Conservation (phyloP, 2,329 filamentous ascomycete species). For the Macroventuria anomochaeta region DNA sequence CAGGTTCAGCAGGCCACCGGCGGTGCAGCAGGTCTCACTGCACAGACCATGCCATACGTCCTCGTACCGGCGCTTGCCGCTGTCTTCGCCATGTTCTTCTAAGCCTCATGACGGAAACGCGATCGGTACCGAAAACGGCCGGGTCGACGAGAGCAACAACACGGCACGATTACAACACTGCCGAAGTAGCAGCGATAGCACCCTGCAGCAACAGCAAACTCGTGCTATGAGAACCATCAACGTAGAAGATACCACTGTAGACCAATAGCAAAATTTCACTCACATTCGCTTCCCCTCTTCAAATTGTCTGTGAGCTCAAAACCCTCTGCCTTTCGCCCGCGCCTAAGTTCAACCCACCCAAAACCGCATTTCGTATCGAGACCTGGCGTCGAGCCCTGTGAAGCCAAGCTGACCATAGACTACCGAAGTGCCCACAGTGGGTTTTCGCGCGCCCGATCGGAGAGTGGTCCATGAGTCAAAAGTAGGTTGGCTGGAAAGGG, state of each 20-base stretch:
- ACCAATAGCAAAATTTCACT: not conserved
- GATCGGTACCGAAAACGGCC: not conserved
- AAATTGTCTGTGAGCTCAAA: too few relatives aligned
- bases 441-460: not conserved
- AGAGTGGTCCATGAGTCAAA: not conserved
- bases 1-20: slow-evolving; percentile 15
- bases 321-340: too few relatives aligned
- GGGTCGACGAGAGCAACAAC: not conserved
- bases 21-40: slow-evolving; percentile 19
- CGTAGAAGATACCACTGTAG: not conserved
- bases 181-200: too few relatives aligned
- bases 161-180: not conserved
- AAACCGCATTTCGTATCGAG: not conserved
- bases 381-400: not conserved
- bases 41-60: slow-evolving; percentile 25
- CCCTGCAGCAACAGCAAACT: too few relatives aligned
- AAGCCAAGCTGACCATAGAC: too few relatives aligned
- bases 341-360: not conserved
- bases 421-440: too few relatives aligned
- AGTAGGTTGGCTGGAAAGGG: not conserved
- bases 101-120: not conserved
- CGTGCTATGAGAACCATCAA: not conserved
- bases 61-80: slow-evolving; percentile 25
- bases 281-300: too few relatives aligned
- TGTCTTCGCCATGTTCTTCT: slow-evolving; percentile 28